Percentiles rank a stretch among this genome's conserved stretches.
These are phyloP conservation scores for Fusarium transvaalense DNA, from an alignment of 2,329 filamentous ascomycete genomes.

Conservation along the genomic window DNA sequence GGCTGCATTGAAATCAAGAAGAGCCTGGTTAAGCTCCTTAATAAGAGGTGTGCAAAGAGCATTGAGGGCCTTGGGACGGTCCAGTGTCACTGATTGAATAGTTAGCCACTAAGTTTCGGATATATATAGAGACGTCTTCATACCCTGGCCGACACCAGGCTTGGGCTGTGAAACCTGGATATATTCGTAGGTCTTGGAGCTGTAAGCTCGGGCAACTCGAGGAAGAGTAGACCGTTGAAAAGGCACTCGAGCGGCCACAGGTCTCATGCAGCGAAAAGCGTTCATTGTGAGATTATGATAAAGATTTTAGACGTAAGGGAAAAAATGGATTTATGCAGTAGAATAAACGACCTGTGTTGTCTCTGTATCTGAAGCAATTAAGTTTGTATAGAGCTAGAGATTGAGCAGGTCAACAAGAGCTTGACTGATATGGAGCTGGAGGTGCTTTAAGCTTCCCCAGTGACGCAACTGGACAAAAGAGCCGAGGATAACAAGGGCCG, in stretches of 20 bases:
- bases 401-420: constrained; percentile 23
- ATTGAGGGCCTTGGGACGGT: constrained; percentile 95
- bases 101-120: background rate
- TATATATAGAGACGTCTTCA: constrained; percentile 32
- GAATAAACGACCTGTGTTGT: background rate
- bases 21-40: constrained; percentile 84
- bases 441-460: constrained; percentile 39
- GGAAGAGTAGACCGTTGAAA: constrained; percentile 71
- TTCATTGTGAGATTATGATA: constrained; percentile 58
- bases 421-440: constrained; percentile 20
- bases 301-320: background rate
- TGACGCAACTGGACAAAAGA: constrained; percentile 48
- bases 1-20: constrained; percentile 77
- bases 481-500: constrained; percentile 47
- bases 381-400: constrained; percentile 17
- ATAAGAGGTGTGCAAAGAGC: constrained; percentile 93
- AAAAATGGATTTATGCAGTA: constrained; percentile 1
- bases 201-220: constrained; percentile 65
- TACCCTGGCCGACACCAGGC: constrained; percentile 92
- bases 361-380: constrained; percentile 7
- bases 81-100: constrained; percentile 78
- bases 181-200: constrained; percentile 77
- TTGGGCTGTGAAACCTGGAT: constrained; percentile 85
- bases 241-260: constrained; percentile 61
- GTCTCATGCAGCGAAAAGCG: constrained; percentile 68